Conservation (phyloP, 306 rosid genomes). For the Fagus crenata region DNA sequence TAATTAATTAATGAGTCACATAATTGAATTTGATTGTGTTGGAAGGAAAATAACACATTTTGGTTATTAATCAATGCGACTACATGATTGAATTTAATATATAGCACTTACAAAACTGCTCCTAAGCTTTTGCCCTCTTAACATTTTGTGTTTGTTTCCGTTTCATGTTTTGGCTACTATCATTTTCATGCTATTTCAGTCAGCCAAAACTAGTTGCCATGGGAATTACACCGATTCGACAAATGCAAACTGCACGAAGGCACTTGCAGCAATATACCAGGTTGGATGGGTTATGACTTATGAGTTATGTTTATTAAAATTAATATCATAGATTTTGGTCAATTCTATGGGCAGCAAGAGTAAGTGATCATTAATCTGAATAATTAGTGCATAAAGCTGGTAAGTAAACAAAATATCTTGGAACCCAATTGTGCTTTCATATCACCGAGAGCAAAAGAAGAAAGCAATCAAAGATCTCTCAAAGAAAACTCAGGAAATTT, state of each 20-base stretch:
- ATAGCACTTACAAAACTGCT: too few relatives aligned
- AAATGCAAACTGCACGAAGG: not conserved
- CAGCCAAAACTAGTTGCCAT: constrained; percentile 24
- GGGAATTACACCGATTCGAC: constrained; percentile 21
- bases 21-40: too few relatives aligned
- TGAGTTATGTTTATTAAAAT: not conserved
- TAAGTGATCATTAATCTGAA: not conserved
- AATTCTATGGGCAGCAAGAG: not conserved
- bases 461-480: constrained; percentile 20
- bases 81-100: too few relatives aligned
- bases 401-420: not conserved
- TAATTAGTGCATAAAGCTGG: constrained; percentile 12
- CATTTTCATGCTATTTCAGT: not conserved
- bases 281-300: not conserved
- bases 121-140: too few relatives aligned
- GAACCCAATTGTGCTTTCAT: constrained; percentile 26
- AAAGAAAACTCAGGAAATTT: not conserved
- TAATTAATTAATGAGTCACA: too few relatives aligned
- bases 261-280: constrained; percentile 1
- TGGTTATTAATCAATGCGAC: too few relatives aligned
- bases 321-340: not conserved
- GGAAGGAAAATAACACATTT: too few relatives aligned
- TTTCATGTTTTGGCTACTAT: not conserved
- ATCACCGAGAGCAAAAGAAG: constrained; percentile 20
- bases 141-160: too few relatives aligned